phyloP scores from a whole-genome alignment of 768 basidiomycete genomes.

The Collybia sordida region DNA sequence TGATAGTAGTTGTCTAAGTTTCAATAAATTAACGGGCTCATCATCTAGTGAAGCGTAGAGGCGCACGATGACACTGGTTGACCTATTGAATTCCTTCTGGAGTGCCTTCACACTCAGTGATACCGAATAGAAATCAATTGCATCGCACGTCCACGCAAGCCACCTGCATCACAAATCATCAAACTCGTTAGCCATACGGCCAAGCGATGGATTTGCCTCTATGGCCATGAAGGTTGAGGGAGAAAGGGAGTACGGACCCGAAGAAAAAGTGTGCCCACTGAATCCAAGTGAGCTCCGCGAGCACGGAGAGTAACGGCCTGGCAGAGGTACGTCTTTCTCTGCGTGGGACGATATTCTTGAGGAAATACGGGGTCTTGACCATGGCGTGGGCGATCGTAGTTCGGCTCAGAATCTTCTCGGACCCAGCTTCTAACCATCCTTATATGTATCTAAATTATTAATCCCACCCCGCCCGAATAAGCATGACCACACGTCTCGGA shows the following conservation, averaged over 20 bases:
- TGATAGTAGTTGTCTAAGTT: conserved; percentile 73
- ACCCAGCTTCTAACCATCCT: too few relatives aligned
- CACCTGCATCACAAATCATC: conserved; percentile 12
- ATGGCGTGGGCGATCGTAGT: too few relatives aligned
- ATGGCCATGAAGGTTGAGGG: too few relatives aligned
- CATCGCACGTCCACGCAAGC: conserved; percentile 28
- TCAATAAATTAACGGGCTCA: neutral
- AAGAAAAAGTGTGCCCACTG: conserved; percentile 62
- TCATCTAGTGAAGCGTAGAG: neutral
- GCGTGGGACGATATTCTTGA: conserved; percentile 44
- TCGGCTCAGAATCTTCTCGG: too few relatives aligned
- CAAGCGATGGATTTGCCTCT: too few relatives aligned
- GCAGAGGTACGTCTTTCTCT: conserved; percentile 37
- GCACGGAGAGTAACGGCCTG: conserved; percentile 41
- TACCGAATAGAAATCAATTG: conserved; percentile 28
- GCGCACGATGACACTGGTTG: neutral
- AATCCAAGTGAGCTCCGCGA: conserved; percentile 43
- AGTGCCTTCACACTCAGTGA: conserved; percentile 21
- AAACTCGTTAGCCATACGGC: too few relatives aligned
- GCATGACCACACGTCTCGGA: too few relatives aligned
- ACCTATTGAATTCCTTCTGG: conserved; percentile 16
- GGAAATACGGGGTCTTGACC: conserved; percentile 43
- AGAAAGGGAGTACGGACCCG: conserved; percentile 41
- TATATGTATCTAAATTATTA: too few relatives aligned
- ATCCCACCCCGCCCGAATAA: too few relatives aligned